A percentile compares a stretch with the other conserved stretches of the same genome.
Evolutionary conservation across 768 basidiomycete genomes (phyloP).

Genomic region (Astraeus odoratus): DNA sequence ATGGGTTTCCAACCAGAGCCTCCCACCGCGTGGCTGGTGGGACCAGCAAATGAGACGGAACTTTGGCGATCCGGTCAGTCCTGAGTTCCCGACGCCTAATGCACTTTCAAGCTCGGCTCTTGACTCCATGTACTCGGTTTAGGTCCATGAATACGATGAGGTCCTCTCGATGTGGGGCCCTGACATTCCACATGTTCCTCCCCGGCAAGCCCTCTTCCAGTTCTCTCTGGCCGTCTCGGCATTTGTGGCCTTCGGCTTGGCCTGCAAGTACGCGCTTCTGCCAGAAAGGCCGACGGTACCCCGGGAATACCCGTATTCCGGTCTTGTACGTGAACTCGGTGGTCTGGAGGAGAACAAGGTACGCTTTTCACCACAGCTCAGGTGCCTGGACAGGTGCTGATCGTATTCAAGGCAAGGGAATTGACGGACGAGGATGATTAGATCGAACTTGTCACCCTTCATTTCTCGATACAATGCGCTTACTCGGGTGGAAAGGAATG

Average conservation of each 20-base stretch:
- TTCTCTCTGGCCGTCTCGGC: slow-evolving; percentile 54
- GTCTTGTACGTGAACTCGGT: slow-evolving; percentile 71
- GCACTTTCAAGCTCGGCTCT: not conserved
- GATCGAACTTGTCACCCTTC: slow-evolving; percentile 2
- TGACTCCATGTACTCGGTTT: slow-evolving; percentile 6
- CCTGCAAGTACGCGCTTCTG: slow-evolving; percentile 47
- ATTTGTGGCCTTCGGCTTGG: slow-evolving; percentile 58
- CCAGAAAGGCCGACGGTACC: slow-evolving; percentile 61
- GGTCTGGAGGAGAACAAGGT: slow-evolving; percentile 78
- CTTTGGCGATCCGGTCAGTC: slow-evolving; percentile 67
- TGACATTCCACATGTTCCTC: slow-evolving; percentile 57
- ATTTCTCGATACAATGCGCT: not conserved
- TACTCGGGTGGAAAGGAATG: not conserved
- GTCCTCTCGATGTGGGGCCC: slow-evolving; percentile 85
- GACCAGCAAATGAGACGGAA: slow-evolving; percentile 73
- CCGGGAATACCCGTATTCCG: slow-evolving; percentile 71
- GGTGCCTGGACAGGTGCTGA: slow-evolving; percentile 1
- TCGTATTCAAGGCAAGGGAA: slow-evolving; percentile 29
- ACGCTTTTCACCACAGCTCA: slow-evolving; percentile 11
- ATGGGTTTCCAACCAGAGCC: slow-evolving; percentile 55
- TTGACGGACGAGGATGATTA: slow-evolving; percentile 29
- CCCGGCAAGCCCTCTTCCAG: slow-evolving; percentile 55
- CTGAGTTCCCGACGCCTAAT: slow-evolving; percentile 7
- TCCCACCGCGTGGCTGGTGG: slow-evolving; percentile 65
- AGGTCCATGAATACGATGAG: slow-evolving; percentile 82